Evolutionary conservation across 106 monocot species (phyloP), one percentile per base, ranked within the genome.

Genomic region (Agapanthus africanus): DNA sequence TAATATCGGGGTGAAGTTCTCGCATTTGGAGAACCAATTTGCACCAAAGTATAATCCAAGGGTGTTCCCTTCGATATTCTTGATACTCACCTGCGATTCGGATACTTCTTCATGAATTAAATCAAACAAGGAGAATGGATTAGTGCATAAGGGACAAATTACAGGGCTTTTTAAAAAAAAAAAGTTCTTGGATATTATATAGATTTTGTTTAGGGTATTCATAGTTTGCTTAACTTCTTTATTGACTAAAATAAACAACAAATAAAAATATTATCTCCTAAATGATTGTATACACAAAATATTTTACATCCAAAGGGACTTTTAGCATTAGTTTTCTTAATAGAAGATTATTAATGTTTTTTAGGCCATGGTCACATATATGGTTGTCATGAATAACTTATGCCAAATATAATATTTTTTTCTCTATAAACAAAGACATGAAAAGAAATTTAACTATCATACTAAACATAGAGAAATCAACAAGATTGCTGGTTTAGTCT

Each of bases 21-120:
- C 80, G 28, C 85, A 85, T 64, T 72, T 74, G 5, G 67, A 35
- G 56, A 77, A 78, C 80, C 85, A 85, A 44, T 81, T 81, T 38
- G 85, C 85, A 16, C 80, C 80, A 28, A 81, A 85, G 60, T 81
- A 85, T 30, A 85, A 37, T 6, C 85, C 85, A 32, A 85, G 47
- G 11, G 71, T 71, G 32, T 77, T 71, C 27, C 78, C 85, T 50
- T 85, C 71, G 11, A 81, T 19, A 14, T 81, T 74, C 36, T 70
- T 50, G 67, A 80, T 36, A 32, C 39, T 26, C 6, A 85, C 75
- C 85, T 85, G 80, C 28, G 14, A 76, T 41, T 71, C 63, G 62
- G 7, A 32, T 19, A 10, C 57, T 18, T 56, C 1, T 44, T 46
- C 11, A 33, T 40, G 37, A 26, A 39, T 52, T 36, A 63, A 15